Evolutionary conservation across 2,329 filamentous ascomycete genomes (phyloP).

Genomic region (Alternaria ethzedia): DNA sequence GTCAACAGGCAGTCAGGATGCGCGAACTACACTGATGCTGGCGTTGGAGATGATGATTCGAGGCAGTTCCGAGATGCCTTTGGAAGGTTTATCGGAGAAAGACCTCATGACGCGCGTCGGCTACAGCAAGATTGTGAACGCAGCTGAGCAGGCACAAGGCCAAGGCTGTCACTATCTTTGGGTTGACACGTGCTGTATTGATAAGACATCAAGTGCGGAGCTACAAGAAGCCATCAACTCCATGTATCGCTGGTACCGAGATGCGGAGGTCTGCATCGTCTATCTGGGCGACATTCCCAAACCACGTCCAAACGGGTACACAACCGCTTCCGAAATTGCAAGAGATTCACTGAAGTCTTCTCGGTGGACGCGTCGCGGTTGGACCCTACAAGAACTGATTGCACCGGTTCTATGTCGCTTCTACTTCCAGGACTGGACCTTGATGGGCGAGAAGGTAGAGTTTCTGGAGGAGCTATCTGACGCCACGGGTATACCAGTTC

Average conservation of each 20-base stretch:
- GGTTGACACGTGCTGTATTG: constrained; percentile 36
- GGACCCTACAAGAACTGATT: constrained; percentile 40
- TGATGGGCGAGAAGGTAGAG: constrained; percentile 35
- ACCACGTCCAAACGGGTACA: constrained; percentile 1
- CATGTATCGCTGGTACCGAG: constrained; percentile 35
- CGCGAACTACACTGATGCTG: constrained; percentile 19
- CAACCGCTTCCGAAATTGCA: constrained; percentile 19
- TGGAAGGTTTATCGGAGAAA: constrained; percentile 16
- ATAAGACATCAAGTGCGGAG: constrained; percentile 30
- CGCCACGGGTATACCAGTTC: constrained; percentile 34
- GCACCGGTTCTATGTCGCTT: constrained; percentile 33
- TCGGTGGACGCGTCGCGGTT: constrained; percentile 36
- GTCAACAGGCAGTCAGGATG: constrained; percentile 11
- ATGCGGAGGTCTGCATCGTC: constrained; percentile 26
- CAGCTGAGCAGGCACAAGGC: constrained; percentile 15
- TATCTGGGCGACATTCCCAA: constrained; percentile 26
- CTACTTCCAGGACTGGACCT: constrained; percentile 32
- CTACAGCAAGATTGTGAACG: constrained; percentile 27
- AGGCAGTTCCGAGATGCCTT: constrained; percentile 9
- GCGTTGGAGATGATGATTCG: constrained; percentile 29
- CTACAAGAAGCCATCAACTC: constrained; percentile 34
- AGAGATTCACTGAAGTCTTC: constrained; percentile 22
- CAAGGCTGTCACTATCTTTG: constrained; percentile 27
- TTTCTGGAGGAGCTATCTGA: constrained; percentile 30
- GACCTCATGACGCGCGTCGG: constrained; percentile 23